Conservation (phyloP, 2,329 filamentous ascomycete genomes). For the Alternaria viburni region DNA sequence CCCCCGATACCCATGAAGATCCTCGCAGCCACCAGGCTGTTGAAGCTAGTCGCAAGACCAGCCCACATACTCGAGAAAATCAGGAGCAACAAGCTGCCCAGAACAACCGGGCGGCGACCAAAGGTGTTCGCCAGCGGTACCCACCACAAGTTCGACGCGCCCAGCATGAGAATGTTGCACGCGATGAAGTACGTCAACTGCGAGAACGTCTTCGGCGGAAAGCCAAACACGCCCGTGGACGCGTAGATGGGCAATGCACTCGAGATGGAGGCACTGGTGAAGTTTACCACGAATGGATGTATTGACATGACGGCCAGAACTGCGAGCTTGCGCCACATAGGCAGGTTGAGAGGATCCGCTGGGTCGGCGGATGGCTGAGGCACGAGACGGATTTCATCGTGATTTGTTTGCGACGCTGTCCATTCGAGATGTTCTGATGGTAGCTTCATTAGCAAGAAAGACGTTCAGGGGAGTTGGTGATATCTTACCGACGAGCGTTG, state of each 20-base stretch:
- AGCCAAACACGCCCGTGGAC: conserved; percentile 37
- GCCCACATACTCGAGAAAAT: conserved; percentile 49
- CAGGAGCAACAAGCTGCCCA: conserved; percentile 45
- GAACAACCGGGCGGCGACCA: conserved; percentile 48
- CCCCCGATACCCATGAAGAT: conserved; percentile 48
- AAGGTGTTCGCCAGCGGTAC: conserved; percentile 51
- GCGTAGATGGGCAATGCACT: conserved; percentile 47
- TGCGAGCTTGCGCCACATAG: conserved; percentile 43
- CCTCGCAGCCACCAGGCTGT: conserved; percentile 48
- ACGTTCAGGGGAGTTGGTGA: background rate
- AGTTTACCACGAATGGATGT: conserved; percentile 48
- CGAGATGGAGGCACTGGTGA: conserved; percentile 45
- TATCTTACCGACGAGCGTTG: conserved; percentile 47
- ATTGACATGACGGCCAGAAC: conserved; percentile 48
- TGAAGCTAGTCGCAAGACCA: conserved; percentile 45
- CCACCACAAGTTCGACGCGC: conserved; percentile 50
- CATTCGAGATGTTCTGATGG: conserved; percentile 37
- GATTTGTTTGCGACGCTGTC: conserved; percentile 37
- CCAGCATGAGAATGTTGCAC: conserved; percentile 49
- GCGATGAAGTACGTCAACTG: conserved; percentile 47
- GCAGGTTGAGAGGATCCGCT: conserved; percentile 51
- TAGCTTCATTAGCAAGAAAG: background rate
- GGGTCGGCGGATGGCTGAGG: conserved; percentile 50
- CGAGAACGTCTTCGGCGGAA: conserved; percentile 39
- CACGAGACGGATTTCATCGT: conserved; percentile 48